These are phyloP conservation scores for Fusarium sororula DNA, from an alignment of 2,329 filamentous ascomycete genomes.

Conservation along the genomic window DNA sequence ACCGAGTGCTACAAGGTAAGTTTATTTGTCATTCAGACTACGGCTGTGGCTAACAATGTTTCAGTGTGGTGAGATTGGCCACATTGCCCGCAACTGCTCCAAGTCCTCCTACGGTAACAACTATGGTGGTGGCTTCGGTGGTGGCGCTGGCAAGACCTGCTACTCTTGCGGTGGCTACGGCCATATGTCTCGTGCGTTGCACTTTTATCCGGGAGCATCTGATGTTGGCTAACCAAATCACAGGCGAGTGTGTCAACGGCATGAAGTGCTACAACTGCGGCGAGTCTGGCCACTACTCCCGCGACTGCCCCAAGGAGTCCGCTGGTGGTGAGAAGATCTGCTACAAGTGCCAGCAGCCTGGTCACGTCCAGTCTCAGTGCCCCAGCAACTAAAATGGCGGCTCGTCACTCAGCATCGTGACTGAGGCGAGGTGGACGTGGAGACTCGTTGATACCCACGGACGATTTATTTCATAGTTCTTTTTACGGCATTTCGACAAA, in stretches of 20 bases:
- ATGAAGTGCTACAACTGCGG: slow-evolving; percentile 99
- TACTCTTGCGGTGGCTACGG: slow-evolving; percentile 98
- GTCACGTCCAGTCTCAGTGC: slow-evolving; percentile 94
- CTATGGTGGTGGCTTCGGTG: slow-evolving; percentile 59
- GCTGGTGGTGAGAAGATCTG: slow-evolving; percentile 91
- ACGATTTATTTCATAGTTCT: slow-evolving; percentile 44
- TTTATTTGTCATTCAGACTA: neutral
- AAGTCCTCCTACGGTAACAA: slow-evolving; percentile 67
- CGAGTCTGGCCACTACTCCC: slow-evolving; percentile 93
- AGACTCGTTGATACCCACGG: slow-evolving; percentile 56
- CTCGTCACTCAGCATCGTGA: slow-evolving; percentile 34
- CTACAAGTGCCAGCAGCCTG: slow-evolving; percentile 90
- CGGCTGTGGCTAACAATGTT: slow-evolving; percentile 7
- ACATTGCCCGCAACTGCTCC: slow-evolving; percentile 93
- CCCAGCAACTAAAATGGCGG: slow-evolving; percentile 72
- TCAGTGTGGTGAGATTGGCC: slow-evolving; percentile 90
- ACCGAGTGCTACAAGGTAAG: slow-evolving; percentile 89
- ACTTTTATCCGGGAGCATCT: neutral
- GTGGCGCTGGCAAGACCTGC: slow-evolving; percentile 81
- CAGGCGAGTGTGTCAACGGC: slow-evolving; percentile 93
- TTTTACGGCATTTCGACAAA: slow-evolving; percentile 43
- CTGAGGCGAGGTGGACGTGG: slow-evolving; percentile 50
- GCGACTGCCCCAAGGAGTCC: slow-evolving; percentile 95
- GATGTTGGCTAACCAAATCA: slow-evolving; percentile 30
- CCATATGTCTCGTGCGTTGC: slow-evolving; percentile 84